phyloP scores from a whole-genome alignment of 352 stramenopile genomes.

The Globisporangium radiosum region DNA sequence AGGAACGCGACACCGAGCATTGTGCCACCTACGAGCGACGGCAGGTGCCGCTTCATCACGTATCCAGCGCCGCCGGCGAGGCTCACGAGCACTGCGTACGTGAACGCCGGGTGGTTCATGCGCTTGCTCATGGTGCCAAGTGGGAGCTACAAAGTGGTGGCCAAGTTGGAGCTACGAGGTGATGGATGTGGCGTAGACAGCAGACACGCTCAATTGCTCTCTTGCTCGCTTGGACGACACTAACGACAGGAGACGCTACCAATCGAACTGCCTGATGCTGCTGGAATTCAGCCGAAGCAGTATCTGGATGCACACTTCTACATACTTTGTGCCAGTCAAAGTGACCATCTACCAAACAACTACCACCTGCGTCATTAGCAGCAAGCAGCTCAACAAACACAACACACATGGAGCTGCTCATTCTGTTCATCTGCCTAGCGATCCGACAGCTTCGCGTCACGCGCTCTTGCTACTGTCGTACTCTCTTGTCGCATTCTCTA shows the following conservation, averaged over 20 bases:
- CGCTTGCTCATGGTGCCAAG: constrained; percentile 19
- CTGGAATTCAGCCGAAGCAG: constrained; percentile 12
- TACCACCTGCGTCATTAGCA: too few relatives aligned
- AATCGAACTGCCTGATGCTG: too few relatives aligned
- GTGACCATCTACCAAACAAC: background rate
- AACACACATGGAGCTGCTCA: background rate
- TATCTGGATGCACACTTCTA: background rate
- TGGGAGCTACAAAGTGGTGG: too few relatives aligned
- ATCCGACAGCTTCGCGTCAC: background rate
- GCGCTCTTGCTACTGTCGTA: too few relatives aligned
- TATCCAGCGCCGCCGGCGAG: constrained; percentile 58
- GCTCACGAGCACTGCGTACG: constrained; percentile 60
- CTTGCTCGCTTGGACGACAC: too few relatives aligned
- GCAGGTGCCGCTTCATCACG: constrained; percentile 46
- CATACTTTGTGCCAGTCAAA: background rate
- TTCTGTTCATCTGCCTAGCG: background rate
- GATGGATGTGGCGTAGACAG: too few relatives aligned
- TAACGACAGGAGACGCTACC: too few relatives aligned
- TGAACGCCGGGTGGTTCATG: constrained; percentile 53
- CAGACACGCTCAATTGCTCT: too few relatives aligned
- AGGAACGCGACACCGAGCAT: constrained; percentile 57
- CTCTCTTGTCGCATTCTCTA: constrained; percentile 12
- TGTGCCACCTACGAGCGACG: constrained; percentile 65
- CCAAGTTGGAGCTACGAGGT: too few relatives aligned
- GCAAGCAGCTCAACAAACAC: background rate